Evolutionary conservation across 164 flowering plant genomes (phyloP).

Genomic region (Chimonanthus salicifolius): DNA sequence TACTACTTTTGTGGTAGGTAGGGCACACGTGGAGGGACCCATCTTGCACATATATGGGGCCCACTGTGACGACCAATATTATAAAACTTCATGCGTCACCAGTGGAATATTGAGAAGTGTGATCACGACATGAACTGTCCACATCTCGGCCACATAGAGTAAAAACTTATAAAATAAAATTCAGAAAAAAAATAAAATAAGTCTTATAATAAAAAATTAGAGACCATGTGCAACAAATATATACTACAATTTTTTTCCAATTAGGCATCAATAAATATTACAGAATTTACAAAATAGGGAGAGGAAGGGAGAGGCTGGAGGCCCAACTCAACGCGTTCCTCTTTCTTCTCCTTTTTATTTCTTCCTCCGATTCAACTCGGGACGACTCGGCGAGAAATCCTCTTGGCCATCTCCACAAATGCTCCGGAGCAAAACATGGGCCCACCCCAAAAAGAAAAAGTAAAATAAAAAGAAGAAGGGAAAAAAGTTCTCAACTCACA

Average conservation of each 20-base stretch:
- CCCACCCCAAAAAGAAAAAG: background rate
- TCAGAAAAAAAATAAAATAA: no score
- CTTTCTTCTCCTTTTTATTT: background rate
- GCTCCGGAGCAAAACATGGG: constrained; percentile 28
- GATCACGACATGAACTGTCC: no score
- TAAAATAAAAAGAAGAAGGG: background rate
- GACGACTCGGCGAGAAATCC: constrained; percentile 54
- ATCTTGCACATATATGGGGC: no score
- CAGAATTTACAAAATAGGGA: constrained; percentile 5
- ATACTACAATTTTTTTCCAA: background rate
- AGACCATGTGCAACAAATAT: background rate
- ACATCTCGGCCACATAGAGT: no score
- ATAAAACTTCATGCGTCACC: no score
- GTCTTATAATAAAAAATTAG: background rate
- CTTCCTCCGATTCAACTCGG: constrained; percentile 49
- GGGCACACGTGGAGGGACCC: no score
- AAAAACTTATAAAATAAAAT: no score
- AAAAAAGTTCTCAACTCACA: background rate
- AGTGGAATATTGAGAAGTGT: no score
- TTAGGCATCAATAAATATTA: constrained; percentile 1
- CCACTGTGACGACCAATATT: no score
- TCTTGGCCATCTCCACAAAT: constrained; percentile 46
- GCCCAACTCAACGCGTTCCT: background rate
- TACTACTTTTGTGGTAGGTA: no score
- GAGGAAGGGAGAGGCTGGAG: background rate